Percentiles rank a stretch among this genome's conserved stretches.
phyloP scores from a whole-genome alignment of 176 grass and related monocot genomes.

The Coix lacrymajobi region DNA sequence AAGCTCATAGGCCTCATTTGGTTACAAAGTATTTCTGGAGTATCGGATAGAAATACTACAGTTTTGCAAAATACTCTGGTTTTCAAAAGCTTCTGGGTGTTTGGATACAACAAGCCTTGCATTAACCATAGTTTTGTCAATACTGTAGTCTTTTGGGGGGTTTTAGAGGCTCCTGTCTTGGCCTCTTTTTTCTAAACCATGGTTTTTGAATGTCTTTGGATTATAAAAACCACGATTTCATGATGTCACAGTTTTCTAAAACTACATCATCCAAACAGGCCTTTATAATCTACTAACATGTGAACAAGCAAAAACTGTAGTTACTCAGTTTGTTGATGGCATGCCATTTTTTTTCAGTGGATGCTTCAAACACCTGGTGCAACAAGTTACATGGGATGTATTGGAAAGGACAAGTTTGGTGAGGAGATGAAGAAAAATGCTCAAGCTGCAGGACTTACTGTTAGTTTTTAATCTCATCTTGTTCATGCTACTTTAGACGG shows the following conservation, averaged over 20 bases:
- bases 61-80: neutral
- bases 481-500: neutral
- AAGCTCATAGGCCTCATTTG: conserved; percentile 12
- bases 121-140: neutral
- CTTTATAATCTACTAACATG: neutral
- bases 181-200: neutral
- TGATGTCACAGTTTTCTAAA: neutral
- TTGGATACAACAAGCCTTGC: neutral
- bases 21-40: neutral
- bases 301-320: neutral
- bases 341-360: conserved; percentile 58
- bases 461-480: conserved; percentile 36
- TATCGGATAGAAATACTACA: neutral
- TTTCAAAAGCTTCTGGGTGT: neutral
- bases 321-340: conserved; percentile 21
- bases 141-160: neutral
- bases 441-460: conserved; percentile 68
- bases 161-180: neutral
- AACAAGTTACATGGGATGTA: conserved; percentile 94
- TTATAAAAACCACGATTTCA: neutral
- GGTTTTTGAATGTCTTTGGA: neutral
- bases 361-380: conserved; percentile 93
- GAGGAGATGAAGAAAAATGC: conserved; percentile 94
- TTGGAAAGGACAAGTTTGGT: conserved; percentile 96
- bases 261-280: neutral